These are phyloP conservation scores for Boletus subparvulus DNA, from an alignment of 768 basidiomycete species.

Conservation along the genomic window DNA sequence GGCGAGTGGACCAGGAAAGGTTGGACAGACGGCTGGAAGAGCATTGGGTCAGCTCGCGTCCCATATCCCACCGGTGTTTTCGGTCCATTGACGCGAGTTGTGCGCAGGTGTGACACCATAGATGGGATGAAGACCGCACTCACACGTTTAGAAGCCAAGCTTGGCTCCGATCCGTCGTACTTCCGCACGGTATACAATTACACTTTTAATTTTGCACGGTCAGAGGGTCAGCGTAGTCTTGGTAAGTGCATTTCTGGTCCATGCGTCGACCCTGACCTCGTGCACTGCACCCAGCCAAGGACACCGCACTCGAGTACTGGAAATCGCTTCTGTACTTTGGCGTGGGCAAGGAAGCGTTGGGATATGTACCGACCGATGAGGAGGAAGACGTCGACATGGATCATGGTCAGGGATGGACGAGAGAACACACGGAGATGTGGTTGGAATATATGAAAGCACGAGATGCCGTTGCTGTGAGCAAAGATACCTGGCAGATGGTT, in stretches of 20 bases:
- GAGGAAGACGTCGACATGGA: conserved; percentile 49
- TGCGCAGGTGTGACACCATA: conserved; percentile 62
- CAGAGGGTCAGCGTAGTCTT: conserved; percentile 77
- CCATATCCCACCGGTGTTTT: neutral
- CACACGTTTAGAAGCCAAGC: conserved; percentile 52
- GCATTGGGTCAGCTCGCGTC: conserved; percentile 51
- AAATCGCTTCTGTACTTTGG: conserved; percentile 71
- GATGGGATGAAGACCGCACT: conserved; percentile 58
- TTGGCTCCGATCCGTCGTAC: conserved; percentile 64
- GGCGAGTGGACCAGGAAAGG: conserved; percentile 69
- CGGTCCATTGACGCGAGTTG: conserved; percentile 2
- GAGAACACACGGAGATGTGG: conserved; percentile 69
- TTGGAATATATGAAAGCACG: conserved; percentile 68
- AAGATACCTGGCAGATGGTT: conserved; percentile 89
- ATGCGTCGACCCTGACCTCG: neutral
- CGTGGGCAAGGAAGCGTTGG: conserved; percentile 62
- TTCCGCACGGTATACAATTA: conserved; percentile 78
- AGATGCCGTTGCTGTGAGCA: conserved; percentile 75
- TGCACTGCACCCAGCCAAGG: conserved; percentile 45
- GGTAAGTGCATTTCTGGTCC: conserved; percentile 42
- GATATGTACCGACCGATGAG: conserved; percentile 40
- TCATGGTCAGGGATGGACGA: conserved; percentile 55
- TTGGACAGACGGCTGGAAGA: conserved; percentile 83
- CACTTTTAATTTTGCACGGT: conserved; percentile 77
- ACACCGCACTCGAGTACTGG: conserved; percentile 79